Percentiles rank a stretch among this genome's conserved stretches.
phyloP scores from a whole-genome alignment of 78 protist species.

The Polysphondylium violaceum region DNA sequence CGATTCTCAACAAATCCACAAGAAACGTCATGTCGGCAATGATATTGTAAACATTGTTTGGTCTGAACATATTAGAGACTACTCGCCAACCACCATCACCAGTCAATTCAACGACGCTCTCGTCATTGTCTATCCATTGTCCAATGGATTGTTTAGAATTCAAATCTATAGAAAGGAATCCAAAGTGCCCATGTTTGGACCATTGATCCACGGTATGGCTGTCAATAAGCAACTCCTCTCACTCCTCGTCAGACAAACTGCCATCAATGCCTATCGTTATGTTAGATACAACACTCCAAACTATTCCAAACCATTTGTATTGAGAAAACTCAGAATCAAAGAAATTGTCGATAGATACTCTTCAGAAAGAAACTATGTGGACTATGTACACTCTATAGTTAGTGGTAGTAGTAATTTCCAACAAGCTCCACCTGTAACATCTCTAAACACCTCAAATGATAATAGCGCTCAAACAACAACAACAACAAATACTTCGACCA shows the following conservation, averaged over 20 bases:
- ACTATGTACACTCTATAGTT: conserved; percentile 37
- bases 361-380: conserved; percentile 61
- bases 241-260: conserved; percentile 92
- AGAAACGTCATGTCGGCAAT: conserved; percentile 96
- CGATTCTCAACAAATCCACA: conserved; percentile 86
- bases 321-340: conserved; percentile 57
- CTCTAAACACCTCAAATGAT: background rate
- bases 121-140: conserved; percentile 92
- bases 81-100: conserved; percentile 85
- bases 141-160: conserved; percentile 89
- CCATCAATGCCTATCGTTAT: conserved; percentile 91
- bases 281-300: conserved; percentile 59
- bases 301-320: conserved; percentile 60
- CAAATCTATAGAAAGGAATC: conserved; percentile 68
- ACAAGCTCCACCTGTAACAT: background rate
- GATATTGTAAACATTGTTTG: conserved; percentile 95
- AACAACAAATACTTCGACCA: background rate
- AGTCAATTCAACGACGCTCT: conserved; percentile 92
- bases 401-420: conserved; percentile 24
- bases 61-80: conserved; percentile 89
- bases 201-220: conserved; percentile 89
- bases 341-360: conserved; percentile 64
- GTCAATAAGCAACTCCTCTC: conserved; percentile 85
- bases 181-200: conserved; percentile 92
- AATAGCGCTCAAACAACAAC: background rate